Base-by-base conservation (phyloP, 805 yeast species). In the Maudiozyma barnettii region DNA sequence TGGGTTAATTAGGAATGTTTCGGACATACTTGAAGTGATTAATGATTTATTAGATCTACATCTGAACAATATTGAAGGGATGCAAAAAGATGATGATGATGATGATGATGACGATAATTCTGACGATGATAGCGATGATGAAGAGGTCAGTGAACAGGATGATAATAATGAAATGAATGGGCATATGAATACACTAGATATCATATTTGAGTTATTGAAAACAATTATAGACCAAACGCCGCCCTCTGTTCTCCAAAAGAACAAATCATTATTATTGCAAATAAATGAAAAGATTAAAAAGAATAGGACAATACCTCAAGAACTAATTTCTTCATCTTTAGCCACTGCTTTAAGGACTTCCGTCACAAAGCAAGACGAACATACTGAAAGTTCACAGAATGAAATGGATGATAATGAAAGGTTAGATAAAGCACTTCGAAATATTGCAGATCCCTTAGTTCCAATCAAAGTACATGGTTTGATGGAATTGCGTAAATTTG, bases 391-490 rank as follows among this genome's bases (percentile, higher is more conserved):
- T 13, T 33, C 40, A 18, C 39, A 45, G 20, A 44, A 37, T 18
- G 21, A 14, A 5, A 18, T 10, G 3, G 39, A 16, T 16, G 35
- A 47, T 23, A 43, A 43, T 23, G 66, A 65, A 21, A 51, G 64
- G 0, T 65, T 84, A 42, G 73, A 75, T 14, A 70, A 77, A 30
- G 96, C 96, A 0, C 66, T 86, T 35, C 68, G 75, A 1, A 77
- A 81, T 49, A 63, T 93, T 39, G 79, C 79, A 47, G 96, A 90
- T 63, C 84, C 90, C 0, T 66, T 84, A 39, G 81, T 85, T 3
- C 96, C 98, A 0, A 77, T 91, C 2, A 71, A 89, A 46, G 98
- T 95, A 0, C 89, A 85, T 63, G 98, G 98, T 0, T 66, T 93
- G 8, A 77, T 76, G 51, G 63, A 81, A 21, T 63, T 91, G 29